Evolutionary conservation across 108 stramenopile species (phyloP).

Genomic region (Conticribra weissflogii): DNA sequence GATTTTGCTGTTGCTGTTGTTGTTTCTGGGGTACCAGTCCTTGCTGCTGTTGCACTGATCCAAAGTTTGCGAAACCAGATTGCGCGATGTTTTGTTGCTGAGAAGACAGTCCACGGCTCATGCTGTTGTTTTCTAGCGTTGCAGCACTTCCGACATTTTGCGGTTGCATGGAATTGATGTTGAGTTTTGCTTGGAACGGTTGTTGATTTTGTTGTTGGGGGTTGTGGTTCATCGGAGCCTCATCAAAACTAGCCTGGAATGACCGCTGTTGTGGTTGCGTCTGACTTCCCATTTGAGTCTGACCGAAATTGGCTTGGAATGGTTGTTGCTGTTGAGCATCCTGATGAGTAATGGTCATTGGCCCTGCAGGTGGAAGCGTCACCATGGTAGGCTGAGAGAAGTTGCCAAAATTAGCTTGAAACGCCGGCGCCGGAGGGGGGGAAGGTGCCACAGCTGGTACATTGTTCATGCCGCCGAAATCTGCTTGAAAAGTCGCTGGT

Average conservation of each 20-base stretch:
- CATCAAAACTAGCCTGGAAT: constrained; percentile 34
- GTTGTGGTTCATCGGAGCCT: constrained; percentile 4
- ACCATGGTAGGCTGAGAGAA: constrained; percentile 13
- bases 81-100: too few relatives aligned
- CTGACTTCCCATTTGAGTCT: constrained; percentile 29
- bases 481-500: constrained; percentile 34
- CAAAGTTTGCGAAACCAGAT: too few relatives aligned
- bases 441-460: background rate
- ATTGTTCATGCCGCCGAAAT: constrained; percentile 27
- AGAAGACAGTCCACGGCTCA: background rate
- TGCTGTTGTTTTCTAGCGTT: background rate
- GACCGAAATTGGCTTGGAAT: constrained; percentile 29
- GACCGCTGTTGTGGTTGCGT: constrained; percentile 19
- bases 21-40: too few relatives aligned
- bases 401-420: constrained; percentile 37
- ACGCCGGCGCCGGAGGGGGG: constrained; percentile 21
- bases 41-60: too few relatives aligned
- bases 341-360: constrained; percentile 9
- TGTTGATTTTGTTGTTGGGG: constrained; percentile 9
- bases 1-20: constrained; percentile 10
- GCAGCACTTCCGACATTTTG: too few relatives aligned
- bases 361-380: background rate
- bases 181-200: constrained; percentile 1
- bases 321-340: constrained; percentile 45
- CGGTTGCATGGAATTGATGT: constrained; percentile 4